These are phyloP conservation scores for Pichia sp. DNA, from an alignment of 1,139 yeast genomes.

Conservation along the genomic window DNA sequence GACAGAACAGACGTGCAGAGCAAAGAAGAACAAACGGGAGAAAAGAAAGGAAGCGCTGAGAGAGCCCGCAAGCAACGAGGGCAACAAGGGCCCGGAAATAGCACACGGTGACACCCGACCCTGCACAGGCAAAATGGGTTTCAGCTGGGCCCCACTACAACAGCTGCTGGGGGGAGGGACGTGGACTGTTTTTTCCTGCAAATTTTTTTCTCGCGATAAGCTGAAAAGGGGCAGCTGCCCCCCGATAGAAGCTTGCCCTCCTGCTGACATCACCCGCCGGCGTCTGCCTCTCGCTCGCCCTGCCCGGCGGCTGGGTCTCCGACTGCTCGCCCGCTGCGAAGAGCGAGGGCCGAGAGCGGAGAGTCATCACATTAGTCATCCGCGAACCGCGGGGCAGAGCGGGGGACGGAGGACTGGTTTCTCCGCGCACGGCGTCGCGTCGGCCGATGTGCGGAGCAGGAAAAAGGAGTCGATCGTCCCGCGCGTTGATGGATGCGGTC, in stretches of 20 bases:
- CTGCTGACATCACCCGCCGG: not conserved
- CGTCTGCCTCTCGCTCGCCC: not conserved
- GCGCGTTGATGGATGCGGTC: too few species aligned
- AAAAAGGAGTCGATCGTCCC: too few species aligned
- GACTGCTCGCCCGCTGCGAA: not conserved
- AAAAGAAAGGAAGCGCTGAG: not conserved
- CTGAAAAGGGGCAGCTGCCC: not conserved
- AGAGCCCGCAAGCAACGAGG: not conserved
- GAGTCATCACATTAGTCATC: not conserved
- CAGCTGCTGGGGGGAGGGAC: not conserved
- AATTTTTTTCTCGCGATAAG: not conserved
- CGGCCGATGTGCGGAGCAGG: too few species aligned
- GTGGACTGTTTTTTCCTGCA: not conserved
- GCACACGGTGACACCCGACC: not conserved
- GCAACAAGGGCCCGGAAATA: slow-evolving; percentile 1
- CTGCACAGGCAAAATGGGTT: not conserved
- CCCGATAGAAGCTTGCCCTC: not conserved
- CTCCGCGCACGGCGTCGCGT: too few species aligned
- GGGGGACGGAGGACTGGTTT: too few species aligned
- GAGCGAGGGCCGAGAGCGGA: not conserved
- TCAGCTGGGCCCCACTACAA: not conserved
- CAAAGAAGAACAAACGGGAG: not conserved
- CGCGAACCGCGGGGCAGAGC: too few species aligned
- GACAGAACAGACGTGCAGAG: not conserved
- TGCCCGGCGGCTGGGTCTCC: too few species aligned